phyloP scores from a whole-genome alignment of 2,329 filamentous ascomycete genomes.

The Apiospora hydei region DNA sequence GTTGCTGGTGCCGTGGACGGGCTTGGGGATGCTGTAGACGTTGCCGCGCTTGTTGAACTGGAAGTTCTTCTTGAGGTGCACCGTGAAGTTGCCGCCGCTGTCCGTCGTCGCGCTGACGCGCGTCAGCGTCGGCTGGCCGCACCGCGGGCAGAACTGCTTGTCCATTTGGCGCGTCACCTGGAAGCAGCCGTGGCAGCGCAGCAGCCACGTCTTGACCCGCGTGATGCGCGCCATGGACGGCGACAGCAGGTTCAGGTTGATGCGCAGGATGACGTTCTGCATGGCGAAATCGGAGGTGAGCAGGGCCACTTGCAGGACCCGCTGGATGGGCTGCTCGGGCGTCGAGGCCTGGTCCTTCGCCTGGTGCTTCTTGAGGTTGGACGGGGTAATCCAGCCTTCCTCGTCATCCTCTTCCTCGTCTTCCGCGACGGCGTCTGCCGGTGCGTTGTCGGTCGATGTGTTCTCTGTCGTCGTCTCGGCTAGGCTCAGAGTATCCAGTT shows the following conservation, averaged over 20 bases:
- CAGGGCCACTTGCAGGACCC: constrained; percentile 83
- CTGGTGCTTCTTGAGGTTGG: constrained; percentile 87
- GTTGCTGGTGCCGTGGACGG: constrained; percentile 76
- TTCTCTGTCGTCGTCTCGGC: constrained; percentile 31
- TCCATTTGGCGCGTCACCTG: constrained; percentile 80
- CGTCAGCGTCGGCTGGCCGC: constrained; percentile 86
- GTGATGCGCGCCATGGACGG: constrained; percentile 80
- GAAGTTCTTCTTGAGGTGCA: constrained; percentile 94
- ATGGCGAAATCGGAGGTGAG: constrained; percentile 97
- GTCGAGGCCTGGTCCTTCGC: constrained; percentile 65
- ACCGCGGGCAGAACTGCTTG: constrained; percentile 92
- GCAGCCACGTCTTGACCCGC: constrained; percentile 85
- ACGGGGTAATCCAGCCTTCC: constrained; percentile 92
- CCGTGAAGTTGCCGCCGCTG: constrained; percentile 77
- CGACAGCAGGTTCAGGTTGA: constrained; percentile 91
- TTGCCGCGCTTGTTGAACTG: constrained; percentile 96
- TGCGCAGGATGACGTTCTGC: constrained; percentile 94
- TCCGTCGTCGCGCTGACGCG: constrained; percentile 88
- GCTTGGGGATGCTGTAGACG: constrained; percentile 91
- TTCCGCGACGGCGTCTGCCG: constrained; percentile 42
- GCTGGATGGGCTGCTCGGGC: constrained; percentile 59
- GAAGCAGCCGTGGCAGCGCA: constrained; percentile 96
- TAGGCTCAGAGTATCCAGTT: constrained; percentile 25
- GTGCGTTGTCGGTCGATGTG: not conserved
- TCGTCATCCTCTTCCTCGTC: constrained; percentile 55